These are phyloP conservation scores for Dentipellis sp. DNA, from an alignment of 768 basidiomycete genomes.

Conservation along the genomic window DNA sequence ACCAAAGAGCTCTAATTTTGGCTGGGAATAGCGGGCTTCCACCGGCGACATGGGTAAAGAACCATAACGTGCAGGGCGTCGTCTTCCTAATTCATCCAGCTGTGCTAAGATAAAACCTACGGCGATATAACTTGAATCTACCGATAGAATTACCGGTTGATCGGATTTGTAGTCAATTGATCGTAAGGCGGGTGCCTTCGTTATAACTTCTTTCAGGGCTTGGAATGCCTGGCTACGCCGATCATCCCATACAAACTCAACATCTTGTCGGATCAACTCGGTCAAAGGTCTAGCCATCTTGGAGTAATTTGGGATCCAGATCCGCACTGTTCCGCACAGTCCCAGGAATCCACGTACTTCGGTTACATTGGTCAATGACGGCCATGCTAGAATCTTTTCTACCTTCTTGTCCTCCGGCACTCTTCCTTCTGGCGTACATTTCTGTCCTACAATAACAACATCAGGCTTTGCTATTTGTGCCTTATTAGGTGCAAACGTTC, in stretches of 20 bases:
- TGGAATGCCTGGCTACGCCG: neutral
- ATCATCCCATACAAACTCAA: neutral
- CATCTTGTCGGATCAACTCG: slow-evolving; percentile 15
- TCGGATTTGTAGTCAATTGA: slow-evolving; percentile 12
- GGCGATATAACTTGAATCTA: slow-evolving; percentile 19
- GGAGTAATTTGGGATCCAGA: slow-evolving; percentile 17
- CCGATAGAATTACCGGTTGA: slow-evolving; percentile 14
- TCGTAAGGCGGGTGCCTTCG: neutral
- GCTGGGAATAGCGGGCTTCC: slow-evolving; percentile 19
- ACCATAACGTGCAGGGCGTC: slow-evolving; percentile 25
- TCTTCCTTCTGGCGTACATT: slow-evolving; percentile 26
- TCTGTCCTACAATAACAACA: slow-evolving; percentile 27
- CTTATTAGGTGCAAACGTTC: neutral
- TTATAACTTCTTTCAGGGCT: neutral
- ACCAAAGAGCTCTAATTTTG: slow-evolving; percentile 21
- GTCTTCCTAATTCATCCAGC: slow-evolving; percentile 8
- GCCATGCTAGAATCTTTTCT: slow-evolving; percentile 20
- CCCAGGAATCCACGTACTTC: slow-evolving; percentile 21
- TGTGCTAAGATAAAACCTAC: slow-evolving; percentile 22
- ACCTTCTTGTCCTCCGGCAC: slow-evolving; percentile 19
- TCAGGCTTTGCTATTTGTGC: slow-evolving; percentile 6
- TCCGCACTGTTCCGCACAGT: slow-evolving; percentile 10
- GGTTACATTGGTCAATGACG: slow-evolving; percentile 3
- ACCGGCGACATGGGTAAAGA: slow-evolving; percentile 28
- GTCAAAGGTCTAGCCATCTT: slow-evolving; percentile 11